Evolutionary conservation across 257 asterid genomes (phyloP).

Genomic region (Coffea canephora): DNA sequence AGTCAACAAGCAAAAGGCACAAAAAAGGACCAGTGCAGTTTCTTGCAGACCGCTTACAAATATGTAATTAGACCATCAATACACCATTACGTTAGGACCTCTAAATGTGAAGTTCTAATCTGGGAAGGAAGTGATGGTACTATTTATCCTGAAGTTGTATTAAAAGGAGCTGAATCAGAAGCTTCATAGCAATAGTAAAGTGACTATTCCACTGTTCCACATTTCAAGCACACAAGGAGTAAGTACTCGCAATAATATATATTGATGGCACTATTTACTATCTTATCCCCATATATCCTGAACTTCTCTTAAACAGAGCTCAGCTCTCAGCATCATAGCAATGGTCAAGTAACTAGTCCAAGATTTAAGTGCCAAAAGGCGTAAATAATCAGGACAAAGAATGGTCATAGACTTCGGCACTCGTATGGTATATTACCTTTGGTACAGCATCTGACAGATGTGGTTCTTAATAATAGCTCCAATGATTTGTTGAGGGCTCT

Average conservation of each 20-base stretch:
- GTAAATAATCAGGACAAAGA: background rate
- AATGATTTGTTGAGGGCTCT: constrained; percentile 95
- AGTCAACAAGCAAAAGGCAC: too few species aligned
- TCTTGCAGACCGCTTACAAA: background rate
- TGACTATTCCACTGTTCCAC: too few species aligned
- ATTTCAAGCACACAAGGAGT: too few species aligned
- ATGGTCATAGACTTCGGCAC: background rate
- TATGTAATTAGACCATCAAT: background rate
- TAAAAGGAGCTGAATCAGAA: too few species aligned
- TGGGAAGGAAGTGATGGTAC: background rate
- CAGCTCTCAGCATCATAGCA: background rate
- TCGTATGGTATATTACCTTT: constrained; percentile 48
- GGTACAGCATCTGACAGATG: constrained; percentile 48
- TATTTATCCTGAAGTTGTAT: background rate
- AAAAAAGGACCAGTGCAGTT: too few species aligned
- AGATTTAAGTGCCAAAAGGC: background rate
- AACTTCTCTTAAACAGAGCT: background rate
- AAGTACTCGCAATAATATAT: too few species aligned
- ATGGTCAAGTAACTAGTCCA: background rate
- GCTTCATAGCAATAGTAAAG: too few species aligned
- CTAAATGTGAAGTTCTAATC: too few species aligned
- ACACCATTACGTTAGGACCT: background rate
- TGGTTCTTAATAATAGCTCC: constrained; percentile 79
- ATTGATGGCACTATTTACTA: too few species aligned
- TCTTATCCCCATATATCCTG: background rate